phyloP scores from a whole-genome alignment of 2,329 filamentous ascomycete species.

The Xylaria sp. region DNA sequence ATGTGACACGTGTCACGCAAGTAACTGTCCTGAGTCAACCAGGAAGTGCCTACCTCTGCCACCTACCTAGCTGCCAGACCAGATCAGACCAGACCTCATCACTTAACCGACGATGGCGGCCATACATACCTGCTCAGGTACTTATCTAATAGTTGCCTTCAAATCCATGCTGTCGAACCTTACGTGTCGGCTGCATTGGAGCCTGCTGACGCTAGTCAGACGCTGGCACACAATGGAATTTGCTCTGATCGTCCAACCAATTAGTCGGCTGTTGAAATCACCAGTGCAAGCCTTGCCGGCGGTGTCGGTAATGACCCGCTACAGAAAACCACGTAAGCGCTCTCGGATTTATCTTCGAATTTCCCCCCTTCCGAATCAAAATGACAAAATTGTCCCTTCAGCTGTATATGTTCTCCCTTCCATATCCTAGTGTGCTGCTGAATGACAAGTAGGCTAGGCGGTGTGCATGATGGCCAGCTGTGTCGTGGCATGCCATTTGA shows the following conservation, averaged over 20 bases:
- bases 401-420: background rate
- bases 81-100: no score
- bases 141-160: constrained; percentile 14
- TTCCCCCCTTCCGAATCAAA: no score
- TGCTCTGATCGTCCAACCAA: background rate
- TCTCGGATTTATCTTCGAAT: background rate
- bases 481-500: constrained; percentile 3
- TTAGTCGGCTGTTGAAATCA: background rate
- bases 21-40: no score
- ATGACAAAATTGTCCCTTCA: background rate
- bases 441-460: background rate
- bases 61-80: no score
- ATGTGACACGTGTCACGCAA: no score
- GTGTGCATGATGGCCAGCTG: background rate
- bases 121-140: no score
- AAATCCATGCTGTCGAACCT: background rate
- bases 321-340: background rate
- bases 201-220: constrained; percentile 12
- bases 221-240: background rate
- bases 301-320: background rate
- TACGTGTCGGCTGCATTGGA: background rate
- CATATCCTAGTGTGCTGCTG: background rate
- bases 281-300: background rate
- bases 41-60: no score
- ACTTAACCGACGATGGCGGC: no score